phyloP scores from a whole-genome alignment of 768 basidiomycete genomes.

The Auriscalpium orientale region DNA sequence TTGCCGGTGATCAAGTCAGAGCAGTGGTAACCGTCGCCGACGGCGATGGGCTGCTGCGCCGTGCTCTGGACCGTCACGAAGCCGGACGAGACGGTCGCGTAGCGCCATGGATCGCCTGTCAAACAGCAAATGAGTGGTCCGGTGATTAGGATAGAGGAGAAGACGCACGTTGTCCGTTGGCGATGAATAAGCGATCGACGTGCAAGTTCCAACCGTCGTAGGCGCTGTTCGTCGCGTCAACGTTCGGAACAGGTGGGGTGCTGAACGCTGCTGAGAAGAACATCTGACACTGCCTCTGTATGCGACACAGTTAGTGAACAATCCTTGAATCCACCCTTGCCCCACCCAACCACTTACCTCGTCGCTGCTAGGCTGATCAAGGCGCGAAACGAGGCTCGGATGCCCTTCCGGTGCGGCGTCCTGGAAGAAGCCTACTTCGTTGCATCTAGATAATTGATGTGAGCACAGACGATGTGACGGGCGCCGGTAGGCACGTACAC shows the following conservation, averaged over 20 bases:
- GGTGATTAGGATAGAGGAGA: neutral
- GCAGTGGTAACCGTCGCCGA: constrained; percentile 20
- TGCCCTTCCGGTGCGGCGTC: neutral
- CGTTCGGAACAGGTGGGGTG: constrained; percentile 8
- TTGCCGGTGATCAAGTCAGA: constrained; percentile 14
- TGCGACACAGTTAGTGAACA: neutral
- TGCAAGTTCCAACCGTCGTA: constrained; percentile 18
- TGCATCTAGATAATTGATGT: constrained; percentile 39
- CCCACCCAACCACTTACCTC: neutral
- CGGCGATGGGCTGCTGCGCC: constrained; percentile 13
- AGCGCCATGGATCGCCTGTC: constrained; percentile 19
- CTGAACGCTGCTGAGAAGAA: constrained; percentile 16
- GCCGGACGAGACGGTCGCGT: constrained; percentile 18
- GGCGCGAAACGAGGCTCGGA: neutral
- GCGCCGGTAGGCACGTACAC: constrained; percentile 28
- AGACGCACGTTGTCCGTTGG: constrained; percentile 11
- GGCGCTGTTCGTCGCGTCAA: constrained; percentile 9
- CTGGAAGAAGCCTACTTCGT: constrained; percentile 48
- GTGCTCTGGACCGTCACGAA: constrained; percentile 9
- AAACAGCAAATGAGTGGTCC: neutral
- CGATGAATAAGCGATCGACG: constrained; percentile 17
- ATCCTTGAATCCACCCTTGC: neutral
- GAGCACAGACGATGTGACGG: neutral
- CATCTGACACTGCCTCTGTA: constrained; percentile 14
- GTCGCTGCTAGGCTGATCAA: neutral